Conservation (phyloP, 192 early-diverging fungal species). For the Podila horticola region DNA sequence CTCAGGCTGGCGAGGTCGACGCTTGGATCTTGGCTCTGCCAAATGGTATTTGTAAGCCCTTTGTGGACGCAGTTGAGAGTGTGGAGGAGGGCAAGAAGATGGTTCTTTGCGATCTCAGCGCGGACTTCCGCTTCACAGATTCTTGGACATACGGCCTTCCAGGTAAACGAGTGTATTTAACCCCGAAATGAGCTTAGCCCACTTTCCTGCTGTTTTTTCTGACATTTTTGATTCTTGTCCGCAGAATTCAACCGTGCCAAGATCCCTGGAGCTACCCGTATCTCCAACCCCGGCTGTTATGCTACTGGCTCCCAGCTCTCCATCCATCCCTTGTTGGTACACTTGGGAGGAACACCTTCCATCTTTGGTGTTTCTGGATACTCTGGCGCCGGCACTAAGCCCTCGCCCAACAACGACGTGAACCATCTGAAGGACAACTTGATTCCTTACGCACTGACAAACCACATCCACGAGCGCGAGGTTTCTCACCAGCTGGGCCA, state of each 20-base stretch:
- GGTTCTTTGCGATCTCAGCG: constrained; percentile 88
- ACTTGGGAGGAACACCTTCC: constrained; percentile 71
- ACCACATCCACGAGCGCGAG: constrained; percentile 98
- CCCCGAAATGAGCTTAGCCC: neutral
- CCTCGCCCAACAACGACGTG: constrained; percentile 95
- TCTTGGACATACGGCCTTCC: constrained; percentile 92
- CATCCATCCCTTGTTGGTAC: constrained; percentile 84
- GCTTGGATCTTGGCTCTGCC: constrained; percentile 98
- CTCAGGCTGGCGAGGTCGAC: constrained; percentile 77
- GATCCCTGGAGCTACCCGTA: constrained; percentile 70
- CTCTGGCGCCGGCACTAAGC: constrained; percentile 98
- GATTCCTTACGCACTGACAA: constrained; percentile 90
- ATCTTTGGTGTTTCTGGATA: constrained; percentile 98
- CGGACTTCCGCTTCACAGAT: constrained; percentile 92
- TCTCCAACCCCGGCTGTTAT: constrained; percentile 99
- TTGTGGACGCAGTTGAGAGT: constrained; percentile 83
- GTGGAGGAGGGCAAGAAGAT: constrained; percentile 64
- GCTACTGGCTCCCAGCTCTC: constrained; percentile 96
- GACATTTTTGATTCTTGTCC: neutral
- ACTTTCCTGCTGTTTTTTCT: too few species aligned
- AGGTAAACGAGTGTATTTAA: constrained; percentile 17
- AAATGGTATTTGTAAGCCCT: constrained; percentile 93
- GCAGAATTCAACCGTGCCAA: constrained; percentile 79
- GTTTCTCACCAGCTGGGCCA: constrained; percentile 78
- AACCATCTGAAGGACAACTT: constrained; percentile 89